phyloP scores from a whole-genome alignment of 495 filamentous ascomycete species.

The Trichoderma asperelloides region DNA sequence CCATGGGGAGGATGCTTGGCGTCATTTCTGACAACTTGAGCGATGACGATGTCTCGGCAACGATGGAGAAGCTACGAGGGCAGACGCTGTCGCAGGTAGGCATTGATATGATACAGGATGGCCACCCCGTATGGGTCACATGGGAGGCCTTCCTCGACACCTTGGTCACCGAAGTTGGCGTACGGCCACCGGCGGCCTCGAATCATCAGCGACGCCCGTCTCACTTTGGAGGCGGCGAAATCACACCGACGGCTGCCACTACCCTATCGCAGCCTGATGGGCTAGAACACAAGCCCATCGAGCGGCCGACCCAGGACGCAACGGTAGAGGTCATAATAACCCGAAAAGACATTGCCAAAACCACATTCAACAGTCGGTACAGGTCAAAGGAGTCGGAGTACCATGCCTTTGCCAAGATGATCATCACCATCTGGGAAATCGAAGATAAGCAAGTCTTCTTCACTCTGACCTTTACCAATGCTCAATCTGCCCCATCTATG shows the following conservation, averaged over 20 bases:
- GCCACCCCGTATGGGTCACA: constrained; percentile 40
- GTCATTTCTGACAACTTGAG: constrained; percentile 28
- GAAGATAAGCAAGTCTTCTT: constrained; percentile 49
- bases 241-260: constrained; percentile 13
- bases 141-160: constrained; percentile 49
- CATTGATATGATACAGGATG: constrained; percentile 52
- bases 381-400: constrained; percentile 24
- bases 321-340: constrained; percentile 51
- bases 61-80: constrained; percentile 43
- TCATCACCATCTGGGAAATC: constrained; percentile 54
- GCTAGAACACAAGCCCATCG: constrained; percentile 12
- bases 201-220: neutral
- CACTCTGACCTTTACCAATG: constrained; percentile 55
- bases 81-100: constrained; percentile 51
- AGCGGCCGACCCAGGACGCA: constrained; percentile 33
- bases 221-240: constrained; percentile 12
- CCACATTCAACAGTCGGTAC: constrained; percentile 17
- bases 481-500: constrained; percentile 24
- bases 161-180: constrained; percentile 37
- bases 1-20: constrained; percentile 55
- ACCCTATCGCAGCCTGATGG: constrained; percentile 10
- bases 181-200: constrained; percentile 2
- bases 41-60: constrained; percentile 23
- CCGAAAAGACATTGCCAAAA: constrained; percentile 19
- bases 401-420: constrained; percentile 53